These are phyloP conservation scores for Lagerstroemia speciosa DNA, from an alignment of 345 rosid species.

Conservation along the genomic window DNA sequence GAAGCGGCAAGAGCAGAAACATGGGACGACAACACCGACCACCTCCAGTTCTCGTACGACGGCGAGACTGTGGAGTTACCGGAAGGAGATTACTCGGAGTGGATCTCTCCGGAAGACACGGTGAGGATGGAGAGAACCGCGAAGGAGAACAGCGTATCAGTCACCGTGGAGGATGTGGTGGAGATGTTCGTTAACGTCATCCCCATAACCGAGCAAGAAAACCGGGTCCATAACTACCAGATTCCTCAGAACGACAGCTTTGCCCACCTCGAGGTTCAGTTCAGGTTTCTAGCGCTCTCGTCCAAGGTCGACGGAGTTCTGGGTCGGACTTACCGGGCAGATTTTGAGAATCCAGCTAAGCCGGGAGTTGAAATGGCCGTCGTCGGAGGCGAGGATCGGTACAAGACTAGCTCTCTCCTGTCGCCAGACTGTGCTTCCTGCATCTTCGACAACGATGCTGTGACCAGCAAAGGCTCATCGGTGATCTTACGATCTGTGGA, in stretches of 20 bases:
- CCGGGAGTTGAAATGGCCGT: constrained; percentile 58
- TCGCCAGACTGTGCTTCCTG: constrained; percentile 34
- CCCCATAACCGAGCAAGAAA: constrained; percentile 64
- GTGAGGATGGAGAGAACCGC: constrained; percentile 48
- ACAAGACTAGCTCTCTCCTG: constrained; percentile 41
- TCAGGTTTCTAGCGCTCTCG: constrained; percentile 48
- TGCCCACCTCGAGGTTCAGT: constrained; percentile 57
- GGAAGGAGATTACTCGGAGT: constrained; percentile 38
- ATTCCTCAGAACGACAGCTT: constrained; percentile 50
- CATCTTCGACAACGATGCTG: constrained; percentile 13
- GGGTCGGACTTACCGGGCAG: constrained; percentile 51
- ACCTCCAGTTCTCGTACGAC: constrained; percentile 40
- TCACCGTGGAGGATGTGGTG: constrained; percentile 31
- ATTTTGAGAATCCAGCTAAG: constrained; percentile 58
- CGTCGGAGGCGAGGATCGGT: constrained; percentile 45
- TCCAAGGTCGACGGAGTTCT: constrained; percentile 57
- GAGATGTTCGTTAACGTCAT: constrained; percentile 55
- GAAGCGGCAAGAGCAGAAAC: constrained; percentile 42
- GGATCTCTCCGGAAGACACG: constrained; percentile 34
- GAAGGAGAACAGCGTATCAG: constrained; percentile 34
- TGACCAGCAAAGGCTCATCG: background rate
- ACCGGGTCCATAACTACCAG: constrained; percentile 44
- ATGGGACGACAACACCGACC: constrained; percentile 49
- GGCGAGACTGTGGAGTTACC: constrained; percentile 36
- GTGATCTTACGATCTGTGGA: background rate